Evolutionary conservation across 2,329 filamentous ascomycete genomes (phyloP).

Genomic region (Zasmidium angulare): DNA sequence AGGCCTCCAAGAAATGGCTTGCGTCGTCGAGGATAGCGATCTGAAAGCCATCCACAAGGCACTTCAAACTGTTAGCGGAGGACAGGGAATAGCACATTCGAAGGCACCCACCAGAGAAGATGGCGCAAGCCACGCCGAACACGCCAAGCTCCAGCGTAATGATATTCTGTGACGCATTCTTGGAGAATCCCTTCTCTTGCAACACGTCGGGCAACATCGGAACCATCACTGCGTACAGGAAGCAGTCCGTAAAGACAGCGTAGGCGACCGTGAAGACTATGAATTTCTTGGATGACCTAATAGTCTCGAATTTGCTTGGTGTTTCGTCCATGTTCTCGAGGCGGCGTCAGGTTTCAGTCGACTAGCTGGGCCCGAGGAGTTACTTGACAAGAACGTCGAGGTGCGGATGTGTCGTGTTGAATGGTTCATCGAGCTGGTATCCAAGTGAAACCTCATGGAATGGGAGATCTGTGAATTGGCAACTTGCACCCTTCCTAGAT

Average conservation of each 20-base stretch:
- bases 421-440: neutral
- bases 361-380: neutral
- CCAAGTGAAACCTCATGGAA: neutral
- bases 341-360: neutral
- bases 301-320: neutral
- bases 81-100: neutral
- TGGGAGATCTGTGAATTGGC: neutral
- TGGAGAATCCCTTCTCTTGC: slow-evolving; percentile 4
- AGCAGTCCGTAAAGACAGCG: slow-evolving; percentile 21
- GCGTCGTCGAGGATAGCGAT: slow-evolving; percentile 60
- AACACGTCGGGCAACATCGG: slow-evolving; percentile 15
- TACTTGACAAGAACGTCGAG: neutral
- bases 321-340: neutral
- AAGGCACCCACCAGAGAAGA: slow-evolving; percentile 36
- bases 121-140: slow-evolving; percentile 64
- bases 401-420: neutral
- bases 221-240: slow-evolving; percentile 20
- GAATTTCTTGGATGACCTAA: slow-evolving; percentile 12
- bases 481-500: no score
- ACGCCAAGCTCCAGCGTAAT: slow-evolving; percentile 66
- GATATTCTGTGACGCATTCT: slow-evolving; percentile 59
- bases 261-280: slow-evolving; percentile 18
- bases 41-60: slow-evolving; percentile 56
- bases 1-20: slow-evolving; percentile 63
- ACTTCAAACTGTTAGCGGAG: neutral